Base-by-base conservation (phyloP, 768 basidiomycete species). In the Termitomyces sp. region DNA sequence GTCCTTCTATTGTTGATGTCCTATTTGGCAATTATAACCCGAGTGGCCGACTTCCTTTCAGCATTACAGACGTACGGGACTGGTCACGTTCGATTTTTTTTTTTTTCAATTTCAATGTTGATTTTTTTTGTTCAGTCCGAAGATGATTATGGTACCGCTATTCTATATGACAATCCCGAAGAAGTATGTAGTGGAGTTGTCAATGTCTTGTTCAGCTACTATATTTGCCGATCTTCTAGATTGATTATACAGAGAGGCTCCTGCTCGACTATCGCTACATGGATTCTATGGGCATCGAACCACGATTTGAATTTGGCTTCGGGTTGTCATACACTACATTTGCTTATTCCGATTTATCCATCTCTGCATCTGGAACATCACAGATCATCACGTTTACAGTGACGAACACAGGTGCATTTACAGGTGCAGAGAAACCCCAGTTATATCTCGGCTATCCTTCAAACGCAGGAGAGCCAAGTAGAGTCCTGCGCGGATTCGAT, bases 21-120 rank as follows among this genome's bases (percentile, higher is more conserved):
- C 66, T 94, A 5, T 92, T 83, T 58, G 93, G 91, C 0, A 71
- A 70, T 22, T 84, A 83, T 66, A 93, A 91, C 64, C 93, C 92
- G 0, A 81, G 80, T 55, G 87, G 84, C 12, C 77, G 84, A 42
- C 67, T 88, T n/a, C 83, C 85, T 0, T 87, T 84, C 64, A 84
- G 88, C 11, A 87, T 94, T 62, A 86, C 84, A 2, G 85, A 90
- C 63, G 77, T 75, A 72, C 60, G 10, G 6, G 19, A 14, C n/a
- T 15, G 22, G 24, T 19, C 11, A 3, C 3, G 4, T 10, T 10
- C 7, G 2, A 2, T 8, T 57, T 30, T 35, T 21, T 35, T 21
- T 14, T 24, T 28, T 26, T 15, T 10, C 0, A n/a, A 14, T 26
- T 15, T 10, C 0, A n/a, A 14, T 17, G 60, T 38, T 35, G 26